phyloP scores from a whole-genome alignment of 352 stramenopile genomes.

The Phytophthora pisi region DNA sequence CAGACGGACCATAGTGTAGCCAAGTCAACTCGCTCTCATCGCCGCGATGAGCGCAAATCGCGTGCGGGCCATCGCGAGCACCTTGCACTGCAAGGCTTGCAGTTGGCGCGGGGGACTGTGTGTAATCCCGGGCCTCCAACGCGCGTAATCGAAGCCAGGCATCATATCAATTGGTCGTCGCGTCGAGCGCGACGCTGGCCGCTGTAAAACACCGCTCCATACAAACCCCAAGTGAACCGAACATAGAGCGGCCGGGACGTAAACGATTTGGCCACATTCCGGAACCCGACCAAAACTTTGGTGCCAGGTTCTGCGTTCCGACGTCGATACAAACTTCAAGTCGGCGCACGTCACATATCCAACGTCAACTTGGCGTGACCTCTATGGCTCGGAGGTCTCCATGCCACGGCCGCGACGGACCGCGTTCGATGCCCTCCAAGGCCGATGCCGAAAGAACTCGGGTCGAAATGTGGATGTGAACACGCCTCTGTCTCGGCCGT shows the following conservation, averaged over 20 bases:
- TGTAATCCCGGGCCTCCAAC: slow-evolving; percentile 1
- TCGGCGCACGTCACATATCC: slow-evolving; percentile 11
- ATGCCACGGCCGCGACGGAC: background rate
- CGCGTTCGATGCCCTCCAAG: background rate
- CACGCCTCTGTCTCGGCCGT: slow-evolving; percentile 18
- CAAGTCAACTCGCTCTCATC: slow-evolving; percentile 7
- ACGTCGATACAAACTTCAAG: slow-evolving; percentile 11
- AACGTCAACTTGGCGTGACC: slow-evolving; percentile 3
- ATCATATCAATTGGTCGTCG: slow-evolving; percentile 23
- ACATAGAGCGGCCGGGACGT: background rate
- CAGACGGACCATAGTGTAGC: slow-evolving; percentile 19
- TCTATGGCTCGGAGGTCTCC: no score
- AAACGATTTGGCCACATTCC: slow-evolving; percentile 1
- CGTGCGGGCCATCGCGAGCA: slow-evolving; percentile 16
- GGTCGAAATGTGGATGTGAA: slow-evolving; percentile 2
- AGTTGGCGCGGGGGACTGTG: slow-evolving; percentile 11
- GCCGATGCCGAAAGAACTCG: background rate
- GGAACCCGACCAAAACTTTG: background rate
- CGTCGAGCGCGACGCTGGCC: background rate
- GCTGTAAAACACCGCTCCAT: no score
- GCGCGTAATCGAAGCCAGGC: slow-evolving; percentile 28
- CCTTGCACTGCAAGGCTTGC: no score
- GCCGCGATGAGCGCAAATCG: slow-evolving; percentile 20
- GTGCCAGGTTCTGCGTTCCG: background rate
- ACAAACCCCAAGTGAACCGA: no score